Conservation (phyloP, 257 asterid species). For the Solanum chiquidenum region DNA sequence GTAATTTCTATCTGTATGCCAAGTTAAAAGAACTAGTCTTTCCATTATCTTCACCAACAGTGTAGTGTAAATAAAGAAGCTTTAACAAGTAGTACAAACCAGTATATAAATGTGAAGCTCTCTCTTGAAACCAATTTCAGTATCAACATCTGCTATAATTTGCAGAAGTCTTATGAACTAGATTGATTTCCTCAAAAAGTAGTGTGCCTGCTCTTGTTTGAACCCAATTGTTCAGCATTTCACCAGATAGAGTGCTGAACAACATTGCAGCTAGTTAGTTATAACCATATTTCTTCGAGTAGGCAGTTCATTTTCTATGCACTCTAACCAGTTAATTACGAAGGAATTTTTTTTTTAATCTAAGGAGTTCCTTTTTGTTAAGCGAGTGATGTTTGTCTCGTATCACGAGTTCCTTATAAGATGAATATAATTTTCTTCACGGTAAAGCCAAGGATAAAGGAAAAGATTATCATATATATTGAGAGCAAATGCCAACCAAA, state of each 20-base stretch:
- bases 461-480: neutral
- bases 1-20: neutral
- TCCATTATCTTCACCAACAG: neutral
- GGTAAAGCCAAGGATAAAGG: neutral
- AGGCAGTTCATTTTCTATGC: neutral
- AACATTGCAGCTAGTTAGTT: neutral
- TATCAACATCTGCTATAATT: neutral
- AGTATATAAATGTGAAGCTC: neutral
- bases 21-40: neutral
- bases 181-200: neutral
- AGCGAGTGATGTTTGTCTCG: neutral
- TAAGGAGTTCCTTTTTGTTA: neutral
- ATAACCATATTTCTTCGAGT: neutral
- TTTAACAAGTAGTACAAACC: neutral
- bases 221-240: neutral
- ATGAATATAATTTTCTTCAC: neutral
- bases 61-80: neutral
- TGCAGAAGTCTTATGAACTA: neutral
- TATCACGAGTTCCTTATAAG: neutral
- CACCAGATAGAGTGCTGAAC: neutral
- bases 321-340: neutral
- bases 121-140: neutral
- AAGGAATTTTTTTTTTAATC: neutral
- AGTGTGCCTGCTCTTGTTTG: neutral
- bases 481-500: neutral